A percentile compares a stretch with the other conserved stretches of the same genome.
phyloP scores from a whole-genome alignment of 2,329 filamentous ascomycete species.

The Colletotrichum caudatum region DNA sequence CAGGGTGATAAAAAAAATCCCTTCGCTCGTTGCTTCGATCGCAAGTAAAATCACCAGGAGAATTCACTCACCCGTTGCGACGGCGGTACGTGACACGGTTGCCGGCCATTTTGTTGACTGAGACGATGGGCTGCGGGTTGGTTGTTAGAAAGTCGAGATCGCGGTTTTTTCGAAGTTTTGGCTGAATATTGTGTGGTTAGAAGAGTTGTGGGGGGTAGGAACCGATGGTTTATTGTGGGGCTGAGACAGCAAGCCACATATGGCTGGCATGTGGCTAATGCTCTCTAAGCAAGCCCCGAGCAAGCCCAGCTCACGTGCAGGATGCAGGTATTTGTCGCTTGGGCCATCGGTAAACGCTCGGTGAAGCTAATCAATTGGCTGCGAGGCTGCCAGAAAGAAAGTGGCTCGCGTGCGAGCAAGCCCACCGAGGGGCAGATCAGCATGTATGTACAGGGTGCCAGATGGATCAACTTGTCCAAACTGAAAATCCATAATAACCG shows the following conservation, averaged over 20 bases:
- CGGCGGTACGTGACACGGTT: conserved; percentile 77
- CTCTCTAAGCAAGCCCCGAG: conserved; percentile 8
- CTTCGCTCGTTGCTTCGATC: conserved; percentile 24
- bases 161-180: not conserved
- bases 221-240: not conserved
- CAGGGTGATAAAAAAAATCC: not conserved
- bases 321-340: too few relatives aligned
- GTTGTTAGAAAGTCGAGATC: conserved; percentile 17
- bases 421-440: not conserved
- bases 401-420: not conserved
- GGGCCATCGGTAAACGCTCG: not conserved
- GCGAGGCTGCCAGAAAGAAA: not conserved
- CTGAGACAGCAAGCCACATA: conserved; percentile 18
- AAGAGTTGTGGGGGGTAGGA: too few relatives aligned
- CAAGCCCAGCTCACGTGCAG: conserved; percentile 30
- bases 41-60: not conserved
- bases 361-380: conserved; percentile 1
- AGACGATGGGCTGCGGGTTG: conserved; percentile 49
- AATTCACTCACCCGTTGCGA: conserved; percentile 78
- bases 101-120: conserved; percentile 70
- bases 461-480: not conserved
- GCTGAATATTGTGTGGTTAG: too few relatives aligned
- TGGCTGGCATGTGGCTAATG: conserved; percentile 27
- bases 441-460: not conserved
- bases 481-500: too few relatives aligned